Evolutionary conservation across 805 yeast species (phyloP).

Genomic region (Scheffersomyces ergatensis): DNA sequence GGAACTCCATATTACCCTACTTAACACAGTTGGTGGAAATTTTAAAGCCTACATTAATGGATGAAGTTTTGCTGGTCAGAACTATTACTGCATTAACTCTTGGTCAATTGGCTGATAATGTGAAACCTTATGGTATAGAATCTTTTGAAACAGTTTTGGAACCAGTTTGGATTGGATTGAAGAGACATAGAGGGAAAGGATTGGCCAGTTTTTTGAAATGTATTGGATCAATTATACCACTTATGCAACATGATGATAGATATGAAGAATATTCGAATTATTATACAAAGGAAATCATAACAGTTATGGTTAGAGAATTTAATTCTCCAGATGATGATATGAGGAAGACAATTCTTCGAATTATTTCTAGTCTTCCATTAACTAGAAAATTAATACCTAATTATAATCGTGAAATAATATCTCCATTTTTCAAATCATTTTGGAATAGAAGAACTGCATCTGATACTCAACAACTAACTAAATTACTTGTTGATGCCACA

Average conservation of each 20-base stretch:
- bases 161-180: constrained; percentile 78
- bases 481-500: constrained; percentile 71
- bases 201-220: constrained; percentile 76
- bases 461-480: constrained; percentile 50
- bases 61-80: constrained; percentile 67
- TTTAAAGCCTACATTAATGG: constrained; percentile 55
- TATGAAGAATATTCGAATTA: constrained; percentile 71
- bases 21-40: constrained; percentile 64
- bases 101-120: constrained; percentile 73
- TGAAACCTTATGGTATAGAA: constrained; percentile 87
- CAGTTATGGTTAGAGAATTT: constrained; percentile 68
- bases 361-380: constrained; percentile 64
- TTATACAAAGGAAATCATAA: constrained; percentile 73
- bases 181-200: constrained; percentile 71
- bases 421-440: constrained; percentile 64
- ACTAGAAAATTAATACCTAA: constrained; percentile 54
- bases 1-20: constrained; percentile 61
- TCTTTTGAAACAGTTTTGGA: constrained; percentile 74
- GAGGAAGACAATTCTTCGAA: constrained; percentile 68
- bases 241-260: constrained; percentile 60
- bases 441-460: constrained; percentile 84
- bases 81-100: constrained; percentile 70
- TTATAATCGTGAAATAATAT: constrained; percentile 51
- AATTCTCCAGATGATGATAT: constrained; percentile 84
- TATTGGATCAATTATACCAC: constrained; percentile 75